A percentile compares a stretch with the other conserved stretches of the same genome.
These are phyloP conservation scores for Limtongia smithiae DNA, from an alignment of 805 yeast genomes.

Conservation along the genomic window DNA sequence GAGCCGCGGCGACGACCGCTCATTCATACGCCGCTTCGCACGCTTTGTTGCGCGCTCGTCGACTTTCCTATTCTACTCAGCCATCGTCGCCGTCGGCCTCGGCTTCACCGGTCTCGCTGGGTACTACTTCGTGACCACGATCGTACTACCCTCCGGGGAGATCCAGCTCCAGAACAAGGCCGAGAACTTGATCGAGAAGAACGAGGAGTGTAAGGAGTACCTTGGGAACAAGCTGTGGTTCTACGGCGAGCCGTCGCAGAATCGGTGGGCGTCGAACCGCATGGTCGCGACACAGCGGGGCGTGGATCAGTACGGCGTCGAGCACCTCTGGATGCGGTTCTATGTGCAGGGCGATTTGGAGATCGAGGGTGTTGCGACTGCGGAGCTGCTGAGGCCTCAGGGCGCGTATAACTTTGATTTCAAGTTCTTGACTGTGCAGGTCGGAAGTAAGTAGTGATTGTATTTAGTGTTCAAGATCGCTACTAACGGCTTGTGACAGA, in stretches of 20 bases:
- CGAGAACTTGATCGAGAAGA: slow-evolving; percentile 63
- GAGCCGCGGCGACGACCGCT: background rate
- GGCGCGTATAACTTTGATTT: slow-evolving; percentile 53
- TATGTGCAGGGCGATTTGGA: slow-evolving; percentile 61
- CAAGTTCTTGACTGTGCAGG: slow-evolving; percentile 60
- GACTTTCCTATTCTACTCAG: slow-evolving; percentile 11
- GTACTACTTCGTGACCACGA: slow-evolving; percentile 49
- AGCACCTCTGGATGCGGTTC: slow-evolving; percentile 72
- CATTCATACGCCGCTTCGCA: slow-evolving; percentile 9
- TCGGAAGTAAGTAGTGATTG: slow-evolving; percentile 13
- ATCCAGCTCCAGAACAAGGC: slow-evolving; percentile 80
- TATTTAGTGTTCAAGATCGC: background rate
- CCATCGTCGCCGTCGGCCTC: slow-evolving; percentile 13
- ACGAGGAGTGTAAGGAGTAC: slow-evolving; percentile 52
- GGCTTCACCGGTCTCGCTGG: slow-evolving; percentile 27
- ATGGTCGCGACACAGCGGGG: slow-evolving; percentile 55
- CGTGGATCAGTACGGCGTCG: slow-evolving; percentile 66
- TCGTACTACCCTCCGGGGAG: slow-evolving; percentile 81
- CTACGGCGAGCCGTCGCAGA: slow-evolving; percentile 62
- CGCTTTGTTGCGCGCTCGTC: slow-evolving; percentile 10
- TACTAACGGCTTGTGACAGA: background rate
- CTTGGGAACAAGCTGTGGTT: slow-evolving; percentile 67
- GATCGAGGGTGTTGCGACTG: slow-evolving; percentile 60
- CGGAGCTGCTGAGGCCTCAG: slow-evolving; percentile 58
- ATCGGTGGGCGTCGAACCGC: slow-evolving; percentile 80